phyloP scores from a whole-genome alignment of 495 filamentous ascomycete species.

The Daldinia grandis region DNA sequence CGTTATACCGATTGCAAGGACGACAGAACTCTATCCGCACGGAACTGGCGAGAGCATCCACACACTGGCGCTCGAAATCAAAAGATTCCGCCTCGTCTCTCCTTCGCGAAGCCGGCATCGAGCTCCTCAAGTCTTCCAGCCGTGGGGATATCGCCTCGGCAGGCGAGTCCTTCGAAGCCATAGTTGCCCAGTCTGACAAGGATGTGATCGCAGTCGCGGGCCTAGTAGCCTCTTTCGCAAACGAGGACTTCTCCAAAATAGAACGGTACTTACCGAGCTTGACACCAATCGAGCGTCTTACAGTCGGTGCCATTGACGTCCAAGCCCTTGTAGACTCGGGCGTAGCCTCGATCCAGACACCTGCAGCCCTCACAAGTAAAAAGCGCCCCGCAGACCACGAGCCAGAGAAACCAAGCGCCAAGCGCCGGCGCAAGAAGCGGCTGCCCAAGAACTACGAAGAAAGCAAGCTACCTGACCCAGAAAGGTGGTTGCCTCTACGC shows the following conservation, averaged over 20 bases:
- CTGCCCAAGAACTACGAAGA: conserved; percentile 81
- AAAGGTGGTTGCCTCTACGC: conserved; percentile 89
- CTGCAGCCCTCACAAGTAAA: conserved; percentile 51
- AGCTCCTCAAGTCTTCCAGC: conserved; percentile 77
- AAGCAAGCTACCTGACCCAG: conserved; percentile 81
- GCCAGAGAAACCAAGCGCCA: conserved; percentile 62
- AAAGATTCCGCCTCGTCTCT: conserved; percentile 61
- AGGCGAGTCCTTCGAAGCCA: conserved; percentile 74
- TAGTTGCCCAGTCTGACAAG: conserved; percentile 67
- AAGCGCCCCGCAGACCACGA: conserved; percentile 68
- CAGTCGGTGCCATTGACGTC: conserved; percentile 72
- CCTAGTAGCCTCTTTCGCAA: conserved; percentile 82
- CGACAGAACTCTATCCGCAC: conserved; percentile 75
- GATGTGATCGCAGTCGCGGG: conserved; percentile 78
- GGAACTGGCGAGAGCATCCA: conserved; percentile 80
- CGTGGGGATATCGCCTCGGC: conserved; percentile 71
- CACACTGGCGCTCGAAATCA: conserved; percentile 73
- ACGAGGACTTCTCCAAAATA: conserved; percentile 67
- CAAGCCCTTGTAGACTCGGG: conserved; percentile 77
- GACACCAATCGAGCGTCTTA: conserved; percentile 70
- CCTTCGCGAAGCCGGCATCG: conserved; percentile 78
- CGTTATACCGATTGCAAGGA: conserved; percentile 80
- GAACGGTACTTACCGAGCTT: conserved; percentile 68
- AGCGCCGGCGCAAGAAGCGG: conserved; percentile 74
- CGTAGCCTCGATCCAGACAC: conserved; percentile 67